Evolutionary conservation across 352 stramenopile species (phyloP), one percentile per base, ranked within the genome.

Genomic region (Globisporangium viniferum): DNA sequence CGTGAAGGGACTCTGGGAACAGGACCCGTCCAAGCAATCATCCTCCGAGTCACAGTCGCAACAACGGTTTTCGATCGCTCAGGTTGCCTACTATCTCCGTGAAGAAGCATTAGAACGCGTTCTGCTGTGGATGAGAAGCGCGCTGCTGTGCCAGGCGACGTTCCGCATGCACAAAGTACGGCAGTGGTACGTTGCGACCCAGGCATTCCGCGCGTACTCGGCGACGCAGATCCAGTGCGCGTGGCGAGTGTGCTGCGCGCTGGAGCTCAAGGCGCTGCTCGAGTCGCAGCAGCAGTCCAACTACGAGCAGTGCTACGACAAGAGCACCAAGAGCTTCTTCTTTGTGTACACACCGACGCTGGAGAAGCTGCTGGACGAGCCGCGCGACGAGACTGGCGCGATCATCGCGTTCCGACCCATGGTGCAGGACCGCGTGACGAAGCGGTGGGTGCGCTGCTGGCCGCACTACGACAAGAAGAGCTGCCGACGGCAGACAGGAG

Each of bases 381-480:
- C 88, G 24, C 75, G 77, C 5, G 84, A 94, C 58, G 75, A 79
- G 31, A 53, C 70, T 2, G 86, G 83, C 22, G 65, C 61, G 4
- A 76, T 88, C 46, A 35, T 93, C 22, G 68, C 84, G 8, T 91
- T 80, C 66, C 83, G 88, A 0, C 84, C 88, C 1, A 81, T 94
- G 79, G 69, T 94, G 6, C 77, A 92, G 31, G 88, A 94, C 59
- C 83, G 81, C 33, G 49, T 88, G 49, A 92, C 88, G 22, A 82
- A 86, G 68, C 73, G 80, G 18, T 93, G 81, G 81, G 71, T 94
- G 59, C 79, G 87, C 8, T 82, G 82, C 5, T 95, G 88, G 86
- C 86, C 86, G 2, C 72, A 84, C n/a, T 82, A 84, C 29, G 66
- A 66, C 2, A 70, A 71, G 39, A 66, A 49, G 15, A 46, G 35